Base-by-base conservation (phyloP, 2,329 filamentous ascomycete genomes). In the Byssoonygena ceratinophila region DNA sequence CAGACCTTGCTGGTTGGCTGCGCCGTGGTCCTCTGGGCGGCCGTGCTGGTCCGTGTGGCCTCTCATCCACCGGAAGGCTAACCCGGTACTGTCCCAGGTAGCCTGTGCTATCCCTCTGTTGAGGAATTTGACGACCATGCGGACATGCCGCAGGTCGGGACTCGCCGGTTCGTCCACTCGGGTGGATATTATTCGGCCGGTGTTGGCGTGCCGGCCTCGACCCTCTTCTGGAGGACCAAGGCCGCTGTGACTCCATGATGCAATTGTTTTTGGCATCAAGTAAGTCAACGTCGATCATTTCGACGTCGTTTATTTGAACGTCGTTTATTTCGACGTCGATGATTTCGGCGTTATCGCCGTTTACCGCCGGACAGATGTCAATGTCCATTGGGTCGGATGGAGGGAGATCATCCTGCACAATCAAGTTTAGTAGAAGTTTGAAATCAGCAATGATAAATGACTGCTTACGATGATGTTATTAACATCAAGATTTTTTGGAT, bases 341-440 rank as follows among this genome's bases (percentile, higher is more conserved):
- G 5, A 29, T 8, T 22, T 18, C n/a, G n/a, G n/a, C n/a, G n/a
- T 9, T 23, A 25, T 3, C 22, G 20, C 20, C 11, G 7, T 16
- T 14, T 8, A 16, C n/a, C n/a, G 39, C 6, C 5, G 39, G 39
- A 41, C 36, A 39, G 36, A 20, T 39, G 36, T 41, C 39, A 23
- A 41, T 41, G 39, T 41, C 39, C 39, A 41, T 23, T 20, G 39
- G 39, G 12, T 41, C 39, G n/a, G 18, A 3, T 41, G 39, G 39
- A 23, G 39, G 20, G 4, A 41, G 39, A 20, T 25, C 16, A 14
- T 41, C 20, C 22, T 25, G 39, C 20, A 12, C 11, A 41, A 23
- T 23, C 18, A 20, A 39, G 18, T 39, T 39, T 5, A 39, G 59
- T 70, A 72, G 63, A n/a, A 16, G n/a, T n/a, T 9, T 9, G 34